Evolutionary conservation across 164 flowering plant species (phyloP), one percentile per base, ranked within the genome.

Genomic region (Sextonia rubra): DNA sequence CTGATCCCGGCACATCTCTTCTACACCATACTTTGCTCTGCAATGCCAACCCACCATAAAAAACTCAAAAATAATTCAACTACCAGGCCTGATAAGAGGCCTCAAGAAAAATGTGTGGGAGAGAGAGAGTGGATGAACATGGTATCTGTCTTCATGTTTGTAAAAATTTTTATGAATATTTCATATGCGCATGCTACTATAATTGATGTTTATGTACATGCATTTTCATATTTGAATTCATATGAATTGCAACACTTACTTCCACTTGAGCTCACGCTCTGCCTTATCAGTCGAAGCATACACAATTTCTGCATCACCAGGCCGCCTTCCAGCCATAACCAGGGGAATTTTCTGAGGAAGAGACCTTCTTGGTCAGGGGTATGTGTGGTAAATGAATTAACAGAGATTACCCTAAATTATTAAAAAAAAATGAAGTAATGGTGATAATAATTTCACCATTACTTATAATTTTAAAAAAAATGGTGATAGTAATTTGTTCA

Each of bases 231-330:
- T 0, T 5, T 52, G 58, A 15, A 20, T 20, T 15, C 12, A 2
- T 52, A 18, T 20, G n/a, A 52, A 52, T 15, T 52, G 12, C 23
- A 9, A 60, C 55, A 73, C 75, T 87, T 86, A 96, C 99, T 83
- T 93, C 99, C 99, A 96, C 30, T 91, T 90, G 64, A 96, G 80
- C 71, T 93, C 98, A 3, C 77, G 80, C 72, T 82, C 97, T 71
- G 99, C 99, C 74, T 91, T 93, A 4, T 81, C 86, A 20, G 96
- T 93, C 60, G 94, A 87, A 47, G 91, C 97, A 78, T 87, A 93
- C n/a, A 96, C 92, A 37, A 82, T 69, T 83, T 91, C 98, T 37
- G 97, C 95, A 90, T 96, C 99, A 60, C 99, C 98, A 58, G 97
- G 90, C 69, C 99, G 83, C 29, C 97, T 80, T 24, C 81, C 93